Percentiles rank a stretch among this genome's conserved stretches.
Conservation (phyloP, 106 monocot genomes). For the Acanthochlamys bracteata region DNA sequence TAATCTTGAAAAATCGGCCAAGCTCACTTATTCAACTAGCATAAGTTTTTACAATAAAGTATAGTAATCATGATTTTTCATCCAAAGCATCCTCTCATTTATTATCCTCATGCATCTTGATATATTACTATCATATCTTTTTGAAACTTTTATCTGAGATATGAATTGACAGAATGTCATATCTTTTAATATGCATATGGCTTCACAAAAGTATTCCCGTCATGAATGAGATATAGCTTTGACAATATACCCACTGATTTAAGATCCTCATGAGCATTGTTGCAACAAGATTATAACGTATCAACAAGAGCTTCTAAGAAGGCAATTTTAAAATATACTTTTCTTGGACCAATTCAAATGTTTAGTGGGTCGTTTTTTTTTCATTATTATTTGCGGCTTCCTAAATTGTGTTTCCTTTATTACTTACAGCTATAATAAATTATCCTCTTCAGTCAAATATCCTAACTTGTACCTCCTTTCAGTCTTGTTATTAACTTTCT, state of each 20-base stretch:
- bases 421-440: no score
- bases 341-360: neutral
- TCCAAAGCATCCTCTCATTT: neutral
- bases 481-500: no score
- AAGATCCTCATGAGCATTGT: slow-evolving; percentile 6
- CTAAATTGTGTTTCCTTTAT: no score
- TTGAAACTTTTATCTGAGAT: neutral
- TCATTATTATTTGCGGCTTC: no score
- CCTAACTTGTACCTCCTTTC: no score
- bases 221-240: neutral
- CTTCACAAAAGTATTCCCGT: neutral
- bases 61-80: slow-evolving; percentile 18
- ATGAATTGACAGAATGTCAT: neutral
- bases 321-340: slow-evolving; percentile 6
- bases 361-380: neutral
- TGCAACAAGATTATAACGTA: slow-evolving; percentile 13
- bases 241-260: slow-evolving; percentile 1
- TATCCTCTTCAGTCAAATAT: no score
- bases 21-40: neutral
- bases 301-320: neutral
- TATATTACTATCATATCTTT: neutral
- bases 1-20: neutral
- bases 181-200: slow-evolving; percentile 1
- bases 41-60: neutral
- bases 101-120: neutral